A percentile compares a stretch with the other conserved stretches of the same genome.
Evolutionary conservation across 345 rosid species (phyloP).

Genomic region (Camelina laxa): DNA sequence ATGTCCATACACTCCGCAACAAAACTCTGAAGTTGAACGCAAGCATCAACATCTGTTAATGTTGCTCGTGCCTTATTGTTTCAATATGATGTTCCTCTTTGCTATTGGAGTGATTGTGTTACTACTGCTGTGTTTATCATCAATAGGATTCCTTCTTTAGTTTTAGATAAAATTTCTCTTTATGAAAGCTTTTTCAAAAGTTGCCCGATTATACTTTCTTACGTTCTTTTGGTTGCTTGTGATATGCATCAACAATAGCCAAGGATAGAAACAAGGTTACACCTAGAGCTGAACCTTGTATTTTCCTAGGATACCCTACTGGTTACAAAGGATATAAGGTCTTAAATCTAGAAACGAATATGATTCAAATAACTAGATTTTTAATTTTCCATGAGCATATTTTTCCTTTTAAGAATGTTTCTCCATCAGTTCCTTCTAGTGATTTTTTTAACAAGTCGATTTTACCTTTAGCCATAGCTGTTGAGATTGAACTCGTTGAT

Average conservation of each 20-base stretch:
- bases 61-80: not conserved
- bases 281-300: not conserved
- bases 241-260: not conserved
- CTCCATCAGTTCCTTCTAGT: fast-evolving
- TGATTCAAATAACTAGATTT: too few species aligned
- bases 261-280: not conserved
- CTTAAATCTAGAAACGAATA: too few species aligned
- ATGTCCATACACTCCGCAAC: not conserved
- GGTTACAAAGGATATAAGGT: not conserved
- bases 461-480: too few species aligned
- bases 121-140: not conserved
- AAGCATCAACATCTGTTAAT: not conserved
- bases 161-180: not conserved
- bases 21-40: not conserved
- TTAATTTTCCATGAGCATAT: not conserved
- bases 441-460: too few species aligned
- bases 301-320: not conserved
- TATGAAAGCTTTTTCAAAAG: not conserved
- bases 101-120: not conserved
- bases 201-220: not conserved
- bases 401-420: too few species aligned
- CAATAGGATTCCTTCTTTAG: not conserved
- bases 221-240: not conserved
- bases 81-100: not conserved
- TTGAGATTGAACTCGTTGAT: too few species aligned